Percentiles rank a stretch among this genome's conserved stretches.
phyloP scores from a whole-genome alignment of 2,329 filamentous ascomycete species.

The Calonectria fujianensis region DNA sequence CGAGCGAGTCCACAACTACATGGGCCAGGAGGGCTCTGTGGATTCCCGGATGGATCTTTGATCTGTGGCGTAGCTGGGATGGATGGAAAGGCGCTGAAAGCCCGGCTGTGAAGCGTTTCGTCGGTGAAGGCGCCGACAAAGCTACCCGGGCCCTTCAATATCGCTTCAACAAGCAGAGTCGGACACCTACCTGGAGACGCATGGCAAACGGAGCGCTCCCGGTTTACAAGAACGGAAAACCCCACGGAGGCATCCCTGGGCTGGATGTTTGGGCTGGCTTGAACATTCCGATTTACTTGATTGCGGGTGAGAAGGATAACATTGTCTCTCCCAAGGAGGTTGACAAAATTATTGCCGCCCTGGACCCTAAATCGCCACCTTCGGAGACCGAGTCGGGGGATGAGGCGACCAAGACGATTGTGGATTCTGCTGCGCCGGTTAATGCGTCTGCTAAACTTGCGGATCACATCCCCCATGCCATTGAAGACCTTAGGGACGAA shows the following conservation, averaged over 20 bases:
- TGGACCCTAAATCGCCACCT: constrained; percentile 53
- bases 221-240: constrained; percentile 70
- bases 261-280: constrained; percentile 83
- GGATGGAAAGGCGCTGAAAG: constrained; percentile 86
- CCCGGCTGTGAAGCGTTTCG: constrained; percentile 85
- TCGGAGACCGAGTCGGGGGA: constrained; percentile 46
- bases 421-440: constrained; percentile 71
- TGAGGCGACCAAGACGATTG: constrained; percentile 54
- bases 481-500: constrained; percentile 58
- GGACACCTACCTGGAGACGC: constrained; percentile 86
- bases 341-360: constrained; percentile 75
- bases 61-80: constrained; percentile 86
- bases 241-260: constrained; percentile 80
- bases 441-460: constrained; percentile 58
- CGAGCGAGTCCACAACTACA: constrained; percentile 65
- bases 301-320: constrained; percentile 85
- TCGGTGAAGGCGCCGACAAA: constrained; percentile 78
- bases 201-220: constrained; percentile 86
- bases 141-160: constrained; percentile 81
- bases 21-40: constrained; percentile 76
- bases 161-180: constrained; percentile 88
- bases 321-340: constrained; percentile 84
- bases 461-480: constrained; percentile 60
- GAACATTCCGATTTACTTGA: constrained; percentile 83
- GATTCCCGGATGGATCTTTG: constrained; percentile 83